A percentile compares a stretch with the other conserved stretches of the same genome.
These are phyloP conservation scores for Daldinia concentrica DNA, from an alignment of 495 filamentous ascomycete genomes.

Conservation along the genomic window DNA sequence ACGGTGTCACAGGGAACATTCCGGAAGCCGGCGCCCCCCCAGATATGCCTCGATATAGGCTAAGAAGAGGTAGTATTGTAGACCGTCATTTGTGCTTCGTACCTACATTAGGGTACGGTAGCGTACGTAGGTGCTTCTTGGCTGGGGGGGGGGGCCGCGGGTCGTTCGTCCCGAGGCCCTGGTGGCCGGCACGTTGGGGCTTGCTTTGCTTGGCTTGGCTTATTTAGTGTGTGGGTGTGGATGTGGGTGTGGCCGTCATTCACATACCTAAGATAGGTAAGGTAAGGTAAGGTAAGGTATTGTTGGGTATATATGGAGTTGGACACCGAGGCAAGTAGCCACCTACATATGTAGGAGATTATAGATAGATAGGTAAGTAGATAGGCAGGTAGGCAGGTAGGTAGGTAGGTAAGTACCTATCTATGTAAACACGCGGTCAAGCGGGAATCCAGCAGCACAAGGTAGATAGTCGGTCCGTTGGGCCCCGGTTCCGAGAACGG, in stretches of 20 bases:
- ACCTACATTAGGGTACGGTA: too few relatives aligned
- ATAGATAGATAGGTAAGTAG: too few relatives aligned
- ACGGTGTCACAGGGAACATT: not conserved
- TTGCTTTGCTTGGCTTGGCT: not conserved
- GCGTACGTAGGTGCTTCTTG: too few relatives aligned
- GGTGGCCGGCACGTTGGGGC: not conserved
- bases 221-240: too few relatives aligned
- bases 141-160: not conserved
- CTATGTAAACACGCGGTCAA: not conserved
- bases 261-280: too few relatives aligned
- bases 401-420: too few relatives aligned
- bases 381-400: too few relatives aligned
- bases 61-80: not conserved
- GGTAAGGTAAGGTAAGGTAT: too few relatives aligned
- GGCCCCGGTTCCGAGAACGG: not conserved
- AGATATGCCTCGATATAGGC: not conserved
- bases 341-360: too few relatives aligned
- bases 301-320: too few relatives aligned
- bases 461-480: not conserved
- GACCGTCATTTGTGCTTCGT: not conserved
- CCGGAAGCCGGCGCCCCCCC: not conserved
- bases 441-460: not conserved
- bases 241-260: too few relatives aligned
- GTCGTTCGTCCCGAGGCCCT: not conserved
- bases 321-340: too few relatives aligned